Conservation (phyloP, 352 stramenopile species). For the Pilasporangium apinafurcum region DNA sequence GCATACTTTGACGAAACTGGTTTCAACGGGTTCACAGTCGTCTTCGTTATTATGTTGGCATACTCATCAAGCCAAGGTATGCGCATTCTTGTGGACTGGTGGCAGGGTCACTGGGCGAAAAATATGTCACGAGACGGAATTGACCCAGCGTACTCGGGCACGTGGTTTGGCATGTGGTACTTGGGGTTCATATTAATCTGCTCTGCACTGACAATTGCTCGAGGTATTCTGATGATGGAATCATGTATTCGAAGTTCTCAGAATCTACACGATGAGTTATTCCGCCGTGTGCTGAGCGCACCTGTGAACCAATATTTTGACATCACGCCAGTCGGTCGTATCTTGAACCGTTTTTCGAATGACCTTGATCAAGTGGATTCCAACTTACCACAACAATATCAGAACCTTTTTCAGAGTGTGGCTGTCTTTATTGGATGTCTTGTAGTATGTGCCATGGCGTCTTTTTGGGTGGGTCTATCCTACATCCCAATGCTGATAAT, state of each 20-base stretch:
- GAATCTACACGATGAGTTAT: constrained; percentile 19
- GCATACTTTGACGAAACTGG: constrained; percentile 30
- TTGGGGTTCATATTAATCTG: constrained; percentile 18
- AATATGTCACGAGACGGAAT: background rate
- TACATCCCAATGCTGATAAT: constrained; percentile 39
- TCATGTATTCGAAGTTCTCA: constrained; percentile 15
- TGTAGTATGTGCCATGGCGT: constrained; percentile 18
- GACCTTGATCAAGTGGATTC: constrained; percentile 28
- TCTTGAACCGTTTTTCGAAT: constrained; percentile 31
- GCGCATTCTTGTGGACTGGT: background rate
- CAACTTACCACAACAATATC: constrained; percentile 17
- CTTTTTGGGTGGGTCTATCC: constrained; percentile 15
- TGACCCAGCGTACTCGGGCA: background rate
- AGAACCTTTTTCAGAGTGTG: constrained; percentile 14
- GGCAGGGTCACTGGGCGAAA: background rate
- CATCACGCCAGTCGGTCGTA: constrained; percentile 25
- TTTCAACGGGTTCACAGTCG: constrained; percentile 15
- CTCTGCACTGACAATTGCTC: constrained; percentile 7
- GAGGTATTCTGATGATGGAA: constrained; percentile 18
- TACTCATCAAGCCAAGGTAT: background rate
- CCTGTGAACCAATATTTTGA: constrained; percentile 34
- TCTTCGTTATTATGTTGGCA: background rate
- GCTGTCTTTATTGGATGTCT: constrained; percentile 13
- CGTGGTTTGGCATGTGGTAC: constrained; percentile 12
- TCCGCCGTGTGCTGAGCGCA: constrained; percentile 18